Base-by-base conservation (phyloP, 2,329 filamentous ascomycete species). In the Talaromyces sp. region DNA sequence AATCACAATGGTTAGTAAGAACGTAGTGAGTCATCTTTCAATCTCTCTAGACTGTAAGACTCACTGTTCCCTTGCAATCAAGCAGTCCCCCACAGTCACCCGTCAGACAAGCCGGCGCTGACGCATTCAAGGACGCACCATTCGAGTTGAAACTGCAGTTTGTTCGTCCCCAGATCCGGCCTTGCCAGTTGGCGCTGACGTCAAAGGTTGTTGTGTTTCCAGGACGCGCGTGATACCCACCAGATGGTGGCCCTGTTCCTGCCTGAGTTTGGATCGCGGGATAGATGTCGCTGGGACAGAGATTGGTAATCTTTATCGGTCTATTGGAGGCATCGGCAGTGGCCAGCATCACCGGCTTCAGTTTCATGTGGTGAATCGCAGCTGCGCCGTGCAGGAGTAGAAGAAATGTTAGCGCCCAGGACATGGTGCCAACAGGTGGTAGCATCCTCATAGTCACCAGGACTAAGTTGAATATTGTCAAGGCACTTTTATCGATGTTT, bases 111-210 rank as follows among this genome's bases (percentile, higher is more conserved):
- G 88, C 86, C 51, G 74, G 76, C 77, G 73, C 62, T 77, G 78
- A 25, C 75, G 74, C 22, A 3, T 33, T 52, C 36, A 82, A 76
- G n/a, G 75, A 79, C 57, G 81, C 85, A 1, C 87, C 88, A 55
- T 86, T 82, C 17, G 80, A 80, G 67, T 88, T 85, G 73, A 92
- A 91, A 44, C 84, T 90, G 77, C 91, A 96, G 71, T 95, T 95
- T 19, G 91, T 93, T 59, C 91, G 82, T 13, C 87, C 91, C 91
- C 91, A 95, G 30, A 95, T 80, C 59, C 91, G 85, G 10, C 91
- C 91, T 71, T 90, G 87, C 91, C 91, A 96, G 66, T 91, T 85
- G 56, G 83, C 79, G 11, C 86, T 84, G 27, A 95, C 89, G 58
- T 82, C 85, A 63, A 92, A 78, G 49, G 83, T 82, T 63, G 75